These are phyloP conservation scores for Volvox carteri DNA, from an alignment of 163 green algal genomes.

Conservation along the genomic window DNA sequence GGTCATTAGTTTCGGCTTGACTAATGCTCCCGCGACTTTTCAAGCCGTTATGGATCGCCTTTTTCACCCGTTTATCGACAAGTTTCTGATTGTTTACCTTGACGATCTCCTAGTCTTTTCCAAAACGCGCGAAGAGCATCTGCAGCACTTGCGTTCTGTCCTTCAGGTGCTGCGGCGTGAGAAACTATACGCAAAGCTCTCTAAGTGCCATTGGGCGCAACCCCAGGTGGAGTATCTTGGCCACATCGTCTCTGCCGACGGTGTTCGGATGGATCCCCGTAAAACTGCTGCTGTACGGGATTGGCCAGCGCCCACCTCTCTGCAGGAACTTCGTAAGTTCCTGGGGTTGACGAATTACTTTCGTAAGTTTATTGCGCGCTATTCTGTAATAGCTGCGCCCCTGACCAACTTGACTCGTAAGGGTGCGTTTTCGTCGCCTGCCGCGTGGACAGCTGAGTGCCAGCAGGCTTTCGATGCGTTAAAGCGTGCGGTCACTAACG, in stretches of 20 bases:
- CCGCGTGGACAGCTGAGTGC: neutral
- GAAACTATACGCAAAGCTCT: neutral
- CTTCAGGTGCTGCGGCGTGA: neutral
- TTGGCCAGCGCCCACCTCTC: conserved; percentile 5
- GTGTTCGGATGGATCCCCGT: conserved; percentile 1
- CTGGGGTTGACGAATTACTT: conserved; percentile 51
- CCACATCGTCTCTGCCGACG: conserved; percentile 5
- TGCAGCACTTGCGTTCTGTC: neutral
- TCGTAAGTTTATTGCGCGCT: conserved; percentile 55
- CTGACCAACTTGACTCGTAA: conserved; percentile 13
- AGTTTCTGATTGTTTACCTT: neutral
- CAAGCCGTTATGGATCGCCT: conserved; percentile 58
- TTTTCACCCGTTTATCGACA: neutral
- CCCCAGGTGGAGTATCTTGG: conserved; percentile 17
- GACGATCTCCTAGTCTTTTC: conserved; percentile 75
- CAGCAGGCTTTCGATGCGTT: conserved; percentile 24
- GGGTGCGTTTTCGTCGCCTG: neutral
- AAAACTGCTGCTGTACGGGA: neutral
- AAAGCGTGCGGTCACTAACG: neutral
- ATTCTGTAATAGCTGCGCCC: conserved; percentile 42
- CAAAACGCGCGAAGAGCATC: conserved; percentile 9
- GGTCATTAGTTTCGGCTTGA: conserved; percentile 81
- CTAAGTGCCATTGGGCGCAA: conserved; percentile 6
- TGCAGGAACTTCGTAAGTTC: conserved; percentile 44
- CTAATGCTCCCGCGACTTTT: conserved; percentile 80